These are phyloP conservation scores for Solanum sparsipilum DNA, from an alignment of 257 asterid species.

Conservation along the genomic window DNA sequence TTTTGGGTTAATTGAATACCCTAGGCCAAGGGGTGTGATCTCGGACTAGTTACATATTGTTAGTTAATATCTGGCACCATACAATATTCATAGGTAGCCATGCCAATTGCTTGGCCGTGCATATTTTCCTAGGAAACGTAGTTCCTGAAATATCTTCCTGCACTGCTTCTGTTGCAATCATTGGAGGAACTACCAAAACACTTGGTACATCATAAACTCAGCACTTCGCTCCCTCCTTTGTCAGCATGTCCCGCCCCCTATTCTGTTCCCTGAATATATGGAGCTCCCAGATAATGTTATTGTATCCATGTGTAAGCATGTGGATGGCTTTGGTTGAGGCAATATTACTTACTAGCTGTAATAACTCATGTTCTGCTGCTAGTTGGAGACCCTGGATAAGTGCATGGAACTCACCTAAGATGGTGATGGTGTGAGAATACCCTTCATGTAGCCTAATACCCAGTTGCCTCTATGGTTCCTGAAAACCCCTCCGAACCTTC, in stretches of 20 bases:
- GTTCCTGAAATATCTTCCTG: background rate
- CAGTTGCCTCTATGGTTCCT: background rate
- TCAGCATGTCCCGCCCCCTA: background rate
- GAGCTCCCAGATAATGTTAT: background rate
- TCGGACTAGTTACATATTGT: background rate
- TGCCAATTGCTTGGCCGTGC: background rate
- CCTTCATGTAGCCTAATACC: background rate
- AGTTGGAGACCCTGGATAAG: background rate
- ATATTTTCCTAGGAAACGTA: background rate
- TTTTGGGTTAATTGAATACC: background rate
- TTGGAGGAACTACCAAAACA: background rate
- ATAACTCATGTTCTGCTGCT: background rate
- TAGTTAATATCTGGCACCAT: background rate
- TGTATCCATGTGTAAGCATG: background rate
- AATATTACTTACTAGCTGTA: background rate
- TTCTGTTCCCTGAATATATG: background rate
- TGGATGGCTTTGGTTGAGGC: background rate
- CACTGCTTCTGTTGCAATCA: background rate
- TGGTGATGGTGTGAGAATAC: background rate
- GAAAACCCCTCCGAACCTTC: background rate
- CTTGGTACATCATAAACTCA: background rate
- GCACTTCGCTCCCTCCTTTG: background rate
- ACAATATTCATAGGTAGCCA: background rate
- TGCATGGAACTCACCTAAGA: background rate
- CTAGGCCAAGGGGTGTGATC: background rate